phyloP scores from a whole-genome alignment of 805 yeast species.

The Sporopachydermia lactativora region DNA sequence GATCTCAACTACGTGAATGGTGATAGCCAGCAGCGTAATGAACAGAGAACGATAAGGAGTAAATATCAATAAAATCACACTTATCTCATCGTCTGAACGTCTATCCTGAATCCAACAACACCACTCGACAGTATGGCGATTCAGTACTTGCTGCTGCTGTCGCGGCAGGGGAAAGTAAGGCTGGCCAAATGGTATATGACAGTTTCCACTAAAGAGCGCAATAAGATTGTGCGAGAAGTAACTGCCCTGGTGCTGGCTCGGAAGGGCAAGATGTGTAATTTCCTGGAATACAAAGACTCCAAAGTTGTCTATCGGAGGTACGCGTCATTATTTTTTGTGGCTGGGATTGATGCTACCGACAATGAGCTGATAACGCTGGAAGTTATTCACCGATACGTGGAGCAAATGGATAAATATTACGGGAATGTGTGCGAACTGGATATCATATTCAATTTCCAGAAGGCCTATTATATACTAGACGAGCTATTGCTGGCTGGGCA shows the following conservation, averaged over 20 bases:
- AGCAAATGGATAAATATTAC: conserved; percentile 89
- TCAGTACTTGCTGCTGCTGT: conserved; percentile 65
- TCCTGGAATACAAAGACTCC: conserved; percentile 69
- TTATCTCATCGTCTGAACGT: too few species aligned
- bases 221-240: conserved; percentile 70
- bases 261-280: conserved; percentile 90
- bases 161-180: conserved; percentile 92
- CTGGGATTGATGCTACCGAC: conserved; percentile 71
- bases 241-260: conserved; percentile 76
- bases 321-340: conserved; percentile 83
- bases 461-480: conserved; percentile 85
- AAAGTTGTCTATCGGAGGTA: conserved; percentile 86
- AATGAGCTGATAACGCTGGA: conserved; percentile 83
- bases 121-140: conserved; percentile 61
- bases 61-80: too few species aligned
- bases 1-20: too few species aligned
- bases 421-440: conserved; percentile 96
- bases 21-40: too few species aligned
- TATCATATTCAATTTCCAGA: conserved; percentile 88
- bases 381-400: conserved; percentile 83
- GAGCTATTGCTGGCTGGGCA: conserved; percentile 85
- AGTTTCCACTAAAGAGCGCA: conserved; percentile 70
- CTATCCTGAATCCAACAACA: too few species aligned
- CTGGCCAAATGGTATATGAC: conserved; percentile 89
- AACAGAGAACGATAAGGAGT: too few species aligned